Conservation (phyloP, 176 grass and related monocot species). For the Phyllostachys edulis region DNA sequence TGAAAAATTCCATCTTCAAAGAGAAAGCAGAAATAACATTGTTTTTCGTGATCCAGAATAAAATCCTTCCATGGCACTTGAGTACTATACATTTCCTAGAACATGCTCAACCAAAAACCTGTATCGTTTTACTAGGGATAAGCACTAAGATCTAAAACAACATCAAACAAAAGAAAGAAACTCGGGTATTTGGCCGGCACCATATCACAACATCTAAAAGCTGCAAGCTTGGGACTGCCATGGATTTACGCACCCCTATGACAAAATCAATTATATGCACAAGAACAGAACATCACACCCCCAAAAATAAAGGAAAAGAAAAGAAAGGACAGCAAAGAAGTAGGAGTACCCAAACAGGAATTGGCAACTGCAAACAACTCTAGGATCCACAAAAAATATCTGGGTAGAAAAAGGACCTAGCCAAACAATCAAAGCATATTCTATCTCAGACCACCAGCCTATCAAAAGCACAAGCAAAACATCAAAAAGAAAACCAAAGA, state of each 20-base stretch:
- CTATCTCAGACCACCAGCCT: neutral
- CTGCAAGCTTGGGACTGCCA: neutral
- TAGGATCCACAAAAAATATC: conserved; percentile 11
- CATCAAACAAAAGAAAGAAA: neutral
- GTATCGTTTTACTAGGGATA: neutral
- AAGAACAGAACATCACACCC: neutral
- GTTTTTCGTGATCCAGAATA: neutral
- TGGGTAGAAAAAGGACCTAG: neutral
- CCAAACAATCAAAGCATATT: neutral
- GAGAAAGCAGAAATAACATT: neutral
- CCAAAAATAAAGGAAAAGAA: neutral
- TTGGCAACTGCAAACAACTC: conserved; percentile 14
- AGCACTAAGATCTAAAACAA: conserved; percentile 19
- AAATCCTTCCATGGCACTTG: neutral
- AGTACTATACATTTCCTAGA: conserved; percentile 2
- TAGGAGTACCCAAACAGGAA: conserved; percentile 35
- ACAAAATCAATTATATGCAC: neutral
- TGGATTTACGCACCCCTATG: neutral
- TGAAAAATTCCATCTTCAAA: neutral
- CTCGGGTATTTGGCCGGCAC: neutral
- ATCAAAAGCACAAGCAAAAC: conserved; percentile 1
- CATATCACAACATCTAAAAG: neutral
- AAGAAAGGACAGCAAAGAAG: neutral
- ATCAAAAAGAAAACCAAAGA: neutral
- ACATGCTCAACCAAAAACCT: neutral